Conservation (phyloP, 306 rosid genomes). For the Fragaria iinumae region DNA sequence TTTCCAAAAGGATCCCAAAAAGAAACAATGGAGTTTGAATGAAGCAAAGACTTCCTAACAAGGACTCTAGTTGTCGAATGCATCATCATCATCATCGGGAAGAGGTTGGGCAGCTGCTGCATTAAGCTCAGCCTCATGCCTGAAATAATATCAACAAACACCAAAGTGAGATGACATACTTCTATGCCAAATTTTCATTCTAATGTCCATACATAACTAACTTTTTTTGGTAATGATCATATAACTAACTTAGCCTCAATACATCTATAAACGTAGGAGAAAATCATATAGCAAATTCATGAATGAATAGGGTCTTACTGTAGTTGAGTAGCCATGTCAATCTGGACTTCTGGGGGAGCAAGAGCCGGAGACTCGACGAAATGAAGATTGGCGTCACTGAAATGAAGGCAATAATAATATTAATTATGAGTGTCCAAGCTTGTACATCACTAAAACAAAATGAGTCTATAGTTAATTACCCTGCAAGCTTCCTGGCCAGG, state of each 20-base stretch:
- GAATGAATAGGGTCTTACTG: conserved; percentile 26
- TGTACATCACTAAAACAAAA: neutral
- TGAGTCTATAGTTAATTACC: conserved; percentile 30
- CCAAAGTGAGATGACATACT: neutral
- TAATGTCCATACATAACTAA: neutral
- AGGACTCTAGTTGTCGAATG: conserved; percentile 37
- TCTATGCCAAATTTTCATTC: too few relatives aligned
- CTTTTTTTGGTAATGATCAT: neutral
- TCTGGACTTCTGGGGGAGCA: conserved; percentile 72
- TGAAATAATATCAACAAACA: conserved; percentile 17
- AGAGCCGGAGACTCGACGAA: conserved; percentile 83
- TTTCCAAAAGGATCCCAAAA: neutral
- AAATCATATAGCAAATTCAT: neutral
- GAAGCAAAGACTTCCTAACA: neutral
- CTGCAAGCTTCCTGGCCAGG: conserved; percentile 75
- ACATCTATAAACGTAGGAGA: neutral
- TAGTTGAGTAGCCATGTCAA: conserved; percentile 58
- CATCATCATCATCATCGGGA: conserved; percentile 65
- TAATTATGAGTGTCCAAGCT: neutral
- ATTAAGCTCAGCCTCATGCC: conserved; percentile 58
- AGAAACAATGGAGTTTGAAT: neutral
- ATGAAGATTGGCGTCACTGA: conserved; percentile 59
- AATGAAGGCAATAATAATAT: conserved; percentile 3
- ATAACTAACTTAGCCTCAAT: neutral
- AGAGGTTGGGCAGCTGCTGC: conserved; percentile 63